A percentile compares a stretch with the other conserved stretches of the same genome.
Conservation (phyloP, 306 rosid genomes). For the Sophora flavescens region DNA sequence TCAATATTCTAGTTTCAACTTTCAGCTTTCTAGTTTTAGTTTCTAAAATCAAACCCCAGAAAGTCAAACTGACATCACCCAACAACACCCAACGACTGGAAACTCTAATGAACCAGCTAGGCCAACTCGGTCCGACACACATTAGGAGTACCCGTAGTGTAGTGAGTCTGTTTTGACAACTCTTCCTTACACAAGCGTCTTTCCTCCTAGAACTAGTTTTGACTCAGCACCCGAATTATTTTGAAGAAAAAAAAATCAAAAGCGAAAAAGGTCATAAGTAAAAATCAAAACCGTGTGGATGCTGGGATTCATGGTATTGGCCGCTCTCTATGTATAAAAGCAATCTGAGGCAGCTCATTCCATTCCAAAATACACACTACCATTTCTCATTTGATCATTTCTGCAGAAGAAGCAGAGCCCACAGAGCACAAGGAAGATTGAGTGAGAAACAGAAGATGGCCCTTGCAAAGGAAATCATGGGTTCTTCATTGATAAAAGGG, state of each 20-base stretch:
- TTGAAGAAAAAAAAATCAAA: not conserved
- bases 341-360: not conserved
- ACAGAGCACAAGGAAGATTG: not conserved
- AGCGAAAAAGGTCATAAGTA: not conserved
- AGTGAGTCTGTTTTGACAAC: no score
- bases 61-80: no score
- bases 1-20: no score
- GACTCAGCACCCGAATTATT: slow-evolving; percentile 36
- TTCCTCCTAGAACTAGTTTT: slow-evolving; percentile 46
- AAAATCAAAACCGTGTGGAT: slow-evolving; percentile 59
- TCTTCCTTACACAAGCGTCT: slow-evolving; percentile 45
- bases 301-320: slow-evolving; percentile 43
- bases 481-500: slow-evolving; percentile 52
- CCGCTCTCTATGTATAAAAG: not conserved
- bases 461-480: slow-evolving; percentile 65
- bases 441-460: slow-evolving; percentile 50
- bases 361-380: not conserved
- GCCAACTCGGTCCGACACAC: no score
- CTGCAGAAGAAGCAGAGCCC: not conserved
- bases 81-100: no score
- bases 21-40: no score
- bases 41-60: no score
- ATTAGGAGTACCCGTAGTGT: no score
- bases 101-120: no score
- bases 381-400: not conserved